Evolutionary conservation across 768 basidiomycete species (phyloP), one percentile per base, ranked within the genome.

Genomic region (Albatrellus ellisii): DNA sequence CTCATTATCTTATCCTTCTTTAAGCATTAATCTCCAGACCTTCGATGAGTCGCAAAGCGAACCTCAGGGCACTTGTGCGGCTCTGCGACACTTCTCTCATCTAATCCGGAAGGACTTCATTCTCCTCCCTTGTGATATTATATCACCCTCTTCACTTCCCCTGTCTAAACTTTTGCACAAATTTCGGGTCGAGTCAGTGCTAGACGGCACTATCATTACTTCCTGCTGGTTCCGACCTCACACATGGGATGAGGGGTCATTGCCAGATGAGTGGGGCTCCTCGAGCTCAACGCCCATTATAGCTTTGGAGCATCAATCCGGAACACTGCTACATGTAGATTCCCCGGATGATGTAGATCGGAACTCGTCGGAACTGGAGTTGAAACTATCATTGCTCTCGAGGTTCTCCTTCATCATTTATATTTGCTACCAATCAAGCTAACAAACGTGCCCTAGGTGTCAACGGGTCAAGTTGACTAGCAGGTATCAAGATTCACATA

Each of bases 41-140:
- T 83, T 77, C 38, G 86, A 88, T 41, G 81, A 87, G 51, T 73
- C 78, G 5, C 72, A 69, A 20, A 78, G 81, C 31, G 62, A 69
- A 14, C 67, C 68, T 41, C 67, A 70, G 6, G 87, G 85, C 32
- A 88, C 85, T 2, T 83, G 81, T 47, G 67, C 74, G 17, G 67
- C 92, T 20, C 69, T 94, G 45, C 72, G 76, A 39, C 75, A 88
- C 54, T 87, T 91, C 58, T 69, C 84, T 8, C 63, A 56, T 36
- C 77, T 78, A 36, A 90, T 92, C 47, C 68, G 71, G 47, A 76
- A 76, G 46, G 92, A 95, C 59, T 92, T 95, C 58, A 73, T 95
- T 29, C 60, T 97, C 18, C 70, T 97, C 2, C 83, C 92, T 6
- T 95, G 90, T 55, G 92, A 97, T 58, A 85, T 95, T 37, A 70